Conservation (phyloP, 2,329 filamentous ascomycete genomes). For the Escovopsis sp. region DNA sequence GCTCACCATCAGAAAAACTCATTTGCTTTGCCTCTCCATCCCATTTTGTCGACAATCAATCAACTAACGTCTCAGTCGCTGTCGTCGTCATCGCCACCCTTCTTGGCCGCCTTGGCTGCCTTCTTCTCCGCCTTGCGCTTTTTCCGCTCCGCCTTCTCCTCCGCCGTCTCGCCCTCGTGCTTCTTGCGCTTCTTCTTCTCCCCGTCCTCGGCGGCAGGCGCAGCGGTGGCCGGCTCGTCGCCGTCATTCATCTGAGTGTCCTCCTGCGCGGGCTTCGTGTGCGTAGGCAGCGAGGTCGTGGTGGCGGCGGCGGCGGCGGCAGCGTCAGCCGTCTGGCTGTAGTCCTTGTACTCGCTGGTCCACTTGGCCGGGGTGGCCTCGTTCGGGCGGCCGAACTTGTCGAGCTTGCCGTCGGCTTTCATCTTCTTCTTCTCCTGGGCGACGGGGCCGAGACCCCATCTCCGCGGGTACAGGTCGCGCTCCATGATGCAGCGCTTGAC, state of each 20-base stretch:
- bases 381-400: conserved; percentile 91
- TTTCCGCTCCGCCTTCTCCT: conserved; percentile 49
- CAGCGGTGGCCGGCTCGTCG: conserved; percentile 20
- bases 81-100: conserved; percentile 36
- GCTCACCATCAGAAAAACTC: too few relatives aligned
- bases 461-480: conserved; percentile 87
- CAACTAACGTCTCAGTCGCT: conserved; percentile 19
- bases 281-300: conserved; percentile 17
- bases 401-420: conserved; percentile 93
- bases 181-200: conserved; percentile 62
- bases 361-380: conserved; percentile 88
- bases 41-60: too few relatives aligned
- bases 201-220: conserved; percentile 30
- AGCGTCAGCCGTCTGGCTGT: conserved; percentile 39
- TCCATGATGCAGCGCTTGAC: conserved; percentile 99
- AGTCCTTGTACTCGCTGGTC: conserved; percentile 88
- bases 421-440: conserved; percentile 99
- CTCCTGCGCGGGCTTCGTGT: conserved; percentile 22
- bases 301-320: conserved; percentile 29
- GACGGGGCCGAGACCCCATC: conserved; percentile 91
- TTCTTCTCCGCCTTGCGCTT: conserved; percentile 45
- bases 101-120: conserved; percentile 40
- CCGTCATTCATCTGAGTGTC: conserved; percentile 19
- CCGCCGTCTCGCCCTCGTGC: conserved; percentile 60
- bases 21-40: too few relatives aligned